These are phyloP conservation scores for Lipomyces mesembrius DNA, from an alignment of 805 yeast genomes.

Conservation along the genomic window DNA sequence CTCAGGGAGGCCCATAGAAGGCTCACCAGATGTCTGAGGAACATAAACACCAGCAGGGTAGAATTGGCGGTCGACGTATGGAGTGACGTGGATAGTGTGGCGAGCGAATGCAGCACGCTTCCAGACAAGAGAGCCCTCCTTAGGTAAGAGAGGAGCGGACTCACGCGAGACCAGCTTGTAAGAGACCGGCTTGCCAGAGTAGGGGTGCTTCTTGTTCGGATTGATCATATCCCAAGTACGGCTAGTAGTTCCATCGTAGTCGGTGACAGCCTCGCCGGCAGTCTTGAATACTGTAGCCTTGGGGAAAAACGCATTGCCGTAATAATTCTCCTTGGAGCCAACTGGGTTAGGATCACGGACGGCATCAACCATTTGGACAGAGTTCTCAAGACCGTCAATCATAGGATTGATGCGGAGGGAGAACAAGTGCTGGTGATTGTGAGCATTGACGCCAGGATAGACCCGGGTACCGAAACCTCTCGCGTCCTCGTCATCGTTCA, in stretches of 20 bases:
- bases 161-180: conserved; percentile 78
- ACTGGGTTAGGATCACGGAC: conserved; percentile 60
- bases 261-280: conserved; percentile 60
- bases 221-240: conserved; percentile 81
- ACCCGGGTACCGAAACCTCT: conserved; percentile 83
- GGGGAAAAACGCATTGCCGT: conserved; percentile 77
- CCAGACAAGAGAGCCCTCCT: conserved; percentile 71
- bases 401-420: conserved; percentile 79
- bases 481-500: conserved; percentile 65
- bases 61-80: conserved; percentile 70
- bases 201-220: conserved; percentile 66
- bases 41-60: conserved; percentile 70
- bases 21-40: conserved; percentile 46
- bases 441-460: conserved; percentile 80
- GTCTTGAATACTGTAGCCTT: conserved; percentile 69
- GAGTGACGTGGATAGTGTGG: conserved; percentile 68
- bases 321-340: conserved; percentile 71
- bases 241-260: conserved; percentile 63
- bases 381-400: conserved; percentile 78
- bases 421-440: conserved; percentile 85
- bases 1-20: conserved; percentile 42
- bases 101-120: conserved; percentile 86
- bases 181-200: conserved; percentile 75
- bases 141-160: conserved; percentile 73
- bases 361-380: conserved; percentile 72